Evolutionary conservation across 345 rosid genomes (phyloP).

Genomic region (Camelina neglecta): DNA sequence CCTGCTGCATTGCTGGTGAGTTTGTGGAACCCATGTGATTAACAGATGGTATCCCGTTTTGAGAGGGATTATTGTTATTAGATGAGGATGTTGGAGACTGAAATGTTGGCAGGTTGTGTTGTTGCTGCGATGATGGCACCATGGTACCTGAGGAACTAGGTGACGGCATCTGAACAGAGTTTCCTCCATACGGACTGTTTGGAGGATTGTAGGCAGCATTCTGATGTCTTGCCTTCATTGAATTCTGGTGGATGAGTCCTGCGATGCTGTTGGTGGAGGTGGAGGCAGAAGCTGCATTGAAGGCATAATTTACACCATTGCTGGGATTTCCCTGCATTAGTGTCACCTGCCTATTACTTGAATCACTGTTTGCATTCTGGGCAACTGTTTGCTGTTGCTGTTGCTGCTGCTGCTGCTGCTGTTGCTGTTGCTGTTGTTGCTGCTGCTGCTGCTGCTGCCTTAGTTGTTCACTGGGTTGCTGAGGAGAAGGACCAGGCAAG

Average conservation of each 20-base stretch:
- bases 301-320: slow-evolving; percentile 67
- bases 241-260: slow-evolving; percentile 92
- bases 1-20: slow-evolving; percentile 70
- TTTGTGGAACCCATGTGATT: slow-evolving; percentile 63
- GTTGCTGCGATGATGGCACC: slow-evolving; percentile 55
- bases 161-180: slow-evolving; percentile 72
- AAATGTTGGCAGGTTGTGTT: slow-evolving; percentile 67
- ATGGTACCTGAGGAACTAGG: slow-evolving; percentile 80
- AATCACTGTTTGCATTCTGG: slow-evolving; percentile 58
- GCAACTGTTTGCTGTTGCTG: slow-evolving; percentile 54
- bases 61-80: slow-evolving; percentile 62
- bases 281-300: slow-evolving; percentile 61
- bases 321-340: slow-evolving; percentile 57
- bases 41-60: slow-evolving; percentile 54
- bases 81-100: slow-evolving; percentile 77
- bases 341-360: slow-evolving; percentile 54
- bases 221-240: slow-evolving; percentile 86
- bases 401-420: slow-evolving; percentile 37
- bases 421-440: slow-evolving; percentile 37
- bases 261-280: slow-evolving; percentile 72
- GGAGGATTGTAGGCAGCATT: slow-evolving; percentile 66
- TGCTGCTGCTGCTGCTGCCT: slow-evolving; percentile 50
- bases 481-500: slow-evolving; percentile 56
- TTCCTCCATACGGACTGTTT: slow-evolving; percentile 81
- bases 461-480: slow-evolving; percentile 65